A percentile compares a stretch with the other conserved stretches of the same genome.
These are phyloP conservation scores for Rhododendron kiyosumense DNA, from an alignment of 148 eudicot species.

Conservation along the genomic window DNA sequence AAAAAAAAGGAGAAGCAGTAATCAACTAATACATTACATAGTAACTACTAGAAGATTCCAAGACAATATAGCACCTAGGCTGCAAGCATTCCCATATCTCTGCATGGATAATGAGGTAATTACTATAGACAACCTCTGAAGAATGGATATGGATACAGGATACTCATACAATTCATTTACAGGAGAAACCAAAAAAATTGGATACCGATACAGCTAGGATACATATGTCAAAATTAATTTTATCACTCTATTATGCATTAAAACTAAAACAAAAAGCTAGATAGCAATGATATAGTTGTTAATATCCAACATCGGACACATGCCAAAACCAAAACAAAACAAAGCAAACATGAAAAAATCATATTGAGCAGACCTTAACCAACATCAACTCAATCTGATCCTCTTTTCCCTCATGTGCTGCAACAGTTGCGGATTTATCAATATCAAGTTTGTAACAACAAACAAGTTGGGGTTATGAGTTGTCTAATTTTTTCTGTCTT, in stretches of 20 bases:
- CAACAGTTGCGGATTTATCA: background rate
- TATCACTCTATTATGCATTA: background rate
- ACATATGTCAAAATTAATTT: background rate
- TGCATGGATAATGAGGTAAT: background rate
- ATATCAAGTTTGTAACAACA: too few species aligned
- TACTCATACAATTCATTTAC: background rate
- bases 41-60: background rate
- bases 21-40: background rate
- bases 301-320: background rate
- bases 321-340: background rate
- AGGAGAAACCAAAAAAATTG: background rate
- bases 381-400: background rate
- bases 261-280: background rate
- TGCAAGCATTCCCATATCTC: background rate
- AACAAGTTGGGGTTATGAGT: background rate
- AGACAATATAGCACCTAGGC: background rate
- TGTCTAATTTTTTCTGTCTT: background rate
- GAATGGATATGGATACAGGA: background rate
- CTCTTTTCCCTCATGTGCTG: background rate
- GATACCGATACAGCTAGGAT: background rate
- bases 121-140: background rate
- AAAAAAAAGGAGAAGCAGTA: background rate
- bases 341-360: background rate
- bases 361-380: background rate
- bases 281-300: background rate